Conservation (phyloP, 768 basidiomycete genomes). For the Hypsizygus marmoreus region DNA sequence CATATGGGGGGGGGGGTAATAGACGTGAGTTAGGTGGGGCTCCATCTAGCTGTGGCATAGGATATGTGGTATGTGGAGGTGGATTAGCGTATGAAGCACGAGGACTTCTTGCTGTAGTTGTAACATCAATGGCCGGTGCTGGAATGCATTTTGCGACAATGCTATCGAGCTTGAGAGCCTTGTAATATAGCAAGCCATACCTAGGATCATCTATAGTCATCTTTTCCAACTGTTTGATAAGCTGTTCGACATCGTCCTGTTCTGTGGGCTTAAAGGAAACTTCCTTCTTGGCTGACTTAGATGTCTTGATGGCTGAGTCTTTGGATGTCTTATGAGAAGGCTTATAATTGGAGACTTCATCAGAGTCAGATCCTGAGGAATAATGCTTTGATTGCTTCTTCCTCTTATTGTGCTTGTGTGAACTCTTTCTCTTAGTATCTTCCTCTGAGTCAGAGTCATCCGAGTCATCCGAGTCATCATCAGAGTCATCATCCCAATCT, state of each 20-base stretch:
- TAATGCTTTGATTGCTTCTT: too few relatives aligned
- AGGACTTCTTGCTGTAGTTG: background rate
- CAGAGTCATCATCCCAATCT: too few relatives aligned
- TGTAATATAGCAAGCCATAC: constrained; percentile 1
- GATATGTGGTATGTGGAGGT: background rate
- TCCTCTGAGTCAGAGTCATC: too few relatives aligned
- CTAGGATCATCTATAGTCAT: constrained; percentile 3
- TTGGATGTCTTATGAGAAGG: too few relatives aligned
- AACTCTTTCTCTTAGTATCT: too few relatives aligned
- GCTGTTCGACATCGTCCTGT: background rate
- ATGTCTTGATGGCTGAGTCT: too few relatives aligned
- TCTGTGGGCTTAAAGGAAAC: too few relatives aligned
- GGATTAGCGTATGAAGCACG: background rate
- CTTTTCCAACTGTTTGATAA: background rate
- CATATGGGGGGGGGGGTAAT: background rate
- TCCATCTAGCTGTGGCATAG: background rate
- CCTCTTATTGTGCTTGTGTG: too few relatives aligned
- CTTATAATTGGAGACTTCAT: too few relatives aligned
- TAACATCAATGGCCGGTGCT: background rate
- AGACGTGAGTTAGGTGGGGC: background rate
- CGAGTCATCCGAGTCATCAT: too few relatives aligned
- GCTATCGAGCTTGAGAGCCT: constrained; percentile 1
- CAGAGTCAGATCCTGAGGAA: too few relatives aligned
- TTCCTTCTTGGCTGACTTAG: too few relatives aligned
- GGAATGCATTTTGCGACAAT: background rate